Percentiles rank a stretch among this genome's conserved stretches.
Conservation (phyloP, 352 stramenopile species). For the Pythium scleroteichum region DNA sequence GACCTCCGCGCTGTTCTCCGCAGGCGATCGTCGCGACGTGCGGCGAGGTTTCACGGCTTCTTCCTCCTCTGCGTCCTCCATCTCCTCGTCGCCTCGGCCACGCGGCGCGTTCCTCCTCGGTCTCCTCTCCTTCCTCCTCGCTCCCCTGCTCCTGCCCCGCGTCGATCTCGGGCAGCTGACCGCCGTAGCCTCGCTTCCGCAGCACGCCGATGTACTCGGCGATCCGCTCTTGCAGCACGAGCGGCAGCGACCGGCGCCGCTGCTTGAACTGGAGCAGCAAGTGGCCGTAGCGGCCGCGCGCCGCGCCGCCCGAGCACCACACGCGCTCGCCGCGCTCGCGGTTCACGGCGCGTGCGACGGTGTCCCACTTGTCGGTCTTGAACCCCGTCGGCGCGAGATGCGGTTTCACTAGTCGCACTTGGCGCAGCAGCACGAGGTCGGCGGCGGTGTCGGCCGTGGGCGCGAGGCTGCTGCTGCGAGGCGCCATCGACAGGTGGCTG, state of each 20-base stretch:
- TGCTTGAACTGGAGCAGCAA: neutral
- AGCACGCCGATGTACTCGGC: slow-evolving; percentile 2
- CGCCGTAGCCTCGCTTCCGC: neutral
- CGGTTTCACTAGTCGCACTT: slow-evolving; percentile 15
- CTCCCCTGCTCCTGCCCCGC: neutral
- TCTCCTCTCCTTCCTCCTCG: slow-evolving; percentile 6
- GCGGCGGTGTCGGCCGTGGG: neutral
- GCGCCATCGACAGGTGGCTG: neutral
- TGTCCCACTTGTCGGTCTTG: slow-evolving; percentile 5
- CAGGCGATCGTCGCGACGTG: neutral
- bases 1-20: neutral
- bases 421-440: slow-evolving; percentile 7
- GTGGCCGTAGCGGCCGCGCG: slow-evolving; percentile 5
- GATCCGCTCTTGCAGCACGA: neutral
- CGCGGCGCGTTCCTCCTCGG: neutral
- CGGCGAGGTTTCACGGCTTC: neutral
- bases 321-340: neutral
- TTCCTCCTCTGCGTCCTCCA: neutral
- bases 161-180: neutral
- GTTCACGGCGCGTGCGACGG: slow-evolving; percentile 10
- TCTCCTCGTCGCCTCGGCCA: neutral
- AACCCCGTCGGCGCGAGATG: slow-evolving; percentile 14
- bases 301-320: neutral
- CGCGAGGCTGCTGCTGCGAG: neutral
- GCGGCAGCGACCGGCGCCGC: neutral